Conservation (phyloP, 2,329 filamentous ascomycete genomes). For the Venturia oleaginea region DNA sequence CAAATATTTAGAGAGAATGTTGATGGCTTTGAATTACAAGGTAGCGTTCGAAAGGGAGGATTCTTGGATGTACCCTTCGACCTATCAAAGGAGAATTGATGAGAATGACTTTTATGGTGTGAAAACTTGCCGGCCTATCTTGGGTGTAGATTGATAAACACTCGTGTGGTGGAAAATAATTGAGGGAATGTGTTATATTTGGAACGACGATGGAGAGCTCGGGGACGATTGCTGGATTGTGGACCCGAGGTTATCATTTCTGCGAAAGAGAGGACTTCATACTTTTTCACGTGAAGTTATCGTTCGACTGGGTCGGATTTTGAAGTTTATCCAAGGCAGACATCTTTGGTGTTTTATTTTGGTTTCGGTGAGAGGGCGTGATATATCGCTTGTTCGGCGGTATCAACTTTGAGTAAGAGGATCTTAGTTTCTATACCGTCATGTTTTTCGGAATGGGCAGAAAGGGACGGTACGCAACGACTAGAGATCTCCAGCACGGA, state of each 20-base stretch:
- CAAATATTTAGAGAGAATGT: neutral
- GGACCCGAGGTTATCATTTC: constrained; percentile 12
- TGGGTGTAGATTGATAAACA: neutral
- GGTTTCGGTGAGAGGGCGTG: too few relatives aligned
- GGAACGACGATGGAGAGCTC: neutral
- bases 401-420: too few relatives aligned
- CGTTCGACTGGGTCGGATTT: too few relatives aligned
- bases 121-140: neutral
- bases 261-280: too few relatives aligned
- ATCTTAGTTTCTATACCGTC: too few relatives aligned
- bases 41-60: neutral
- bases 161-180: neutral
- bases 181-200: neutral
- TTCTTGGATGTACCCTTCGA: neutral
- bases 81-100: neutral
- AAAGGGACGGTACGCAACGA: too few relatives aligned
- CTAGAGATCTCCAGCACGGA: too few relatives aligned
- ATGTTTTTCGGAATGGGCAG: too few relatives aligned
- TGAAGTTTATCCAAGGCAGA: too few relatives aligned
- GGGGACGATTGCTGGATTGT: constrained; percentile 13
- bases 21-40: constrained; percentile 6
- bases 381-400: too few relatives aligned
- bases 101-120: neutral
- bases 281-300: too few relatives aligned
- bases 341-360: too few relatives aligned